A percentile compares a stretch with the other conserved stretches of the same genome.
Conservation (phyloP, 1,139 yeast genomes). For the Sugiyamaella neomexicana region DNA sequence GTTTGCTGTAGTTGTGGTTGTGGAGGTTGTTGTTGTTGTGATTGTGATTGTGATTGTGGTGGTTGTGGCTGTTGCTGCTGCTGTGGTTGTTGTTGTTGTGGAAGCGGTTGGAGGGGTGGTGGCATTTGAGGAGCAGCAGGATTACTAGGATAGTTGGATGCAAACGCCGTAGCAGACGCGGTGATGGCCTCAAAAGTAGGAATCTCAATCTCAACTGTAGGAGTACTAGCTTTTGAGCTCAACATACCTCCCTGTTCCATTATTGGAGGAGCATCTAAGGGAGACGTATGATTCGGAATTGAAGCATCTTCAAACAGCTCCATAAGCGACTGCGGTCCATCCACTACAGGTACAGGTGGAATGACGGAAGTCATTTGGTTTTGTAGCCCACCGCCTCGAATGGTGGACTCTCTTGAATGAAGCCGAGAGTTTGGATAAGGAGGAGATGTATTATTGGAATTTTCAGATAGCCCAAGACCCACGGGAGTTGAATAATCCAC, state of each 20-base stretch:
- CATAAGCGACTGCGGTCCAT: conserved; percentile 70
- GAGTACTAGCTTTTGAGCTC: conserved; percentile 31
- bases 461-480: conserved; percentile 12
- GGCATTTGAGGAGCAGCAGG: conserved; percentile 15
- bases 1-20: too few species aligned
- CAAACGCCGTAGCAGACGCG: conserved; percentile 26
- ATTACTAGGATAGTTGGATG: conserved; percentile 17
- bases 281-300: conserved; percentile 9
- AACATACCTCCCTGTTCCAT: conserved; percentile 17
- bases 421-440: conserved; percentile 4
- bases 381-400: background rate
- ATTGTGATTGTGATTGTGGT: too few species aligned
- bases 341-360: conserved; percentile 29
- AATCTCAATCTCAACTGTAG: conserved; percentile 55
- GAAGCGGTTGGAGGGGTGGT: conserved; percentile 19
- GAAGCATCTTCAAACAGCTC: conserved; percentile 60
- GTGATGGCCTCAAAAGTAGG: conserved; percentile 49
- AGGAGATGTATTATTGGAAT: background rate
- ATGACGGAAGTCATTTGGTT: background rate
- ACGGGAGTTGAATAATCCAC: conserved; percentile 11
- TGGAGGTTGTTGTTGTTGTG: too few species aligned
- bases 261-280: conserved; percentile 6
- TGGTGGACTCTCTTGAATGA: conserved; percentile 13
- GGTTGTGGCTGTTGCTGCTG: background rate
- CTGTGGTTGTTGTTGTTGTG: conserved; percentile 6